Conservation (phyloP, 208 protist species). For the Phytomonas sp. region DNA sequence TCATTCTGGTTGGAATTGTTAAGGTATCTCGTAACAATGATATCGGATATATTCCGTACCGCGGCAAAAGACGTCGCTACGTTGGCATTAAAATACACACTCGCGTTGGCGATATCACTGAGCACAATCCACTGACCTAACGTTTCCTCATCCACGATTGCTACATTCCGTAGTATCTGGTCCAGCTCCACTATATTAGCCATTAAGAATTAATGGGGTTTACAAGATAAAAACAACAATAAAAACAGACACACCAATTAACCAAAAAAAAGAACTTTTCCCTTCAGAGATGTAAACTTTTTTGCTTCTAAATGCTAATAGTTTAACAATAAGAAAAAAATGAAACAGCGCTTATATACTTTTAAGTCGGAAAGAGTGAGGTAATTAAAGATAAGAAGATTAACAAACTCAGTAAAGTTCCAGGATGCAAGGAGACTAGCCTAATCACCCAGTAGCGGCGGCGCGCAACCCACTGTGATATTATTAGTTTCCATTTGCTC, state of each 20-base stretch:
- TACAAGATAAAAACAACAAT: not conserved
- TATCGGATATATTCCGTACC: slow-evolving; percentile 23
- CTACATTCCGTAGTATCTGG: slow-evolving; percentile 32
- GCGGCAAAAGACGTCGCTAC: slow-evolving; percentile 23
- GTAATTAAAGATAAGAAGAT: not conserved
- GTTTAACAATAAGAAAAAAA: not conserved
- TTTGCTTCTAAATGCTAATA: not conserved
- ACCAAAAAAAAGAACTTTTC: not conserved
- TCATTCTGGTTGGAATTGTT: slow-evolving; percentile 61
- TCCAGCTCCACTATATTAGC: slow-evolving; percentile 29
- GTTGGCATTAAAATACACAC: slow-evolving; percentile 39
- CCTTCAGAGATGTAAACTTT: not conserved
- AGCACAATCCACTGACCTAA: slow-evolving; percentile 59
- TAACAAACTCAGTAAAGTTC: not conserved
- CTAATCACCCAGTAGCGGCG: not conserved
- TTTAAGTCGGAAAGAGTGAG: not conserved
- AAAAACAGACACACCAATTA: not conserved
- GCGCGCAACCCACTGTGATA: not conserved
- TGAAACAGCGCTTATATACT: not conserved
- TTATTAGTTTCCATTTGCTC: not conserved
- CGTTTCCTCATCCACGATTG: slow-evolving; percentile 31
- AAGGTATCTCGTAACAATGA: slow-evolving; percentile 64
- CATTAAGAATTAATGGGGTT: slow-evolving; percentile 8
- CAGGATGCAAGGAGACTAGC: not conserved
- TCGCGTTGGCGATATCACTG: slow-evolving; percentile 49